Base-by-base conservation (phyloP, 2,329 filamentous ascomycete species). In the Fusarium lyarnte region DNA sequence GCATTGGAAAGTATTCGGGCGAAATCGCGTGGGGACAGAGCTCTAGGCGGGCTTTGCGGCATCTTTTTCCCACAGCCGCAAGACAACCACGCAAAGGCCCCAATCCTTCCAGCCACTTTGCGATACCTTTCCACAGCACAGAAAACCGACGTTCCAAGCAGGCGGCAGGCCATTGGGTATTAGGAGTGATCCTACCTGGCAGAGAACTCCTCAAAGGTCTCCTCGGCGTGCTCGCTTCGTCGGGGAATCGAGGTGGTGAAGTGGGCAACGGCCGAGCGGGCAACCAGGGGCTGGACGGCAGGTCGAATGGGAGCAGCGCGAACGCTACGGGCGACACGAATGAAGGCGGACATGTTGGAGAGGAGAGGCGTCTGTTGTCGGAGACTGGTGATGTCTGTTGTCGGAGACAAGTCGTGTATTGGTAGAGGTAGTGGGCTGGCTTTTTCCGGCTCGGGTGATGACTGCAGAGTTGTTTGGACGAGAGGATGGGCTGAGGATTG, bases 131-230 rank as follows among this genome's bases (percentile, higher is more conserved):
- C 45, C 53, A 55, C 25, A 31, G 13, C 35, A 21, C 47, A 16
- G 27, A 41, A 72, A 59, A 47, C 45, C n/a, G 27, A 35, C 27
- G 5, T 27, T 41, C 43, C 58, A 43, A 41, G 45, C 59, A 71
- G 54, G 17, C 13, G 29, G 31, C 41, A 61, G 53, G 59, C 73
- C 63, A 76, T 76, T 74, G 73, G 66, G 52, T 23, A 52, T 52
- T 19, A 19, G 51, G 41, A 31, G 52, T 79, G 65, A 70, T 58
- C 88, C 85, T 93, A 99, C 96, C 96, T 95, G 80, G 94, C 93
- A 85, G 93, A 94, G 86, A 99, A 99, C 88, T 98, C 95, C 88
- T 99, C 96, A 79, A 97, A 99, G 80, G 93, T 97, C 91, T 99
- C 96, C 85, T 99, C 96, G 81, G 92, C 90, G 85, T 97, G 93